Evolutionary conservation across 345 rosid genomes (phyloP).

Genomic region (Sonneratia caseolaris): DNA sequence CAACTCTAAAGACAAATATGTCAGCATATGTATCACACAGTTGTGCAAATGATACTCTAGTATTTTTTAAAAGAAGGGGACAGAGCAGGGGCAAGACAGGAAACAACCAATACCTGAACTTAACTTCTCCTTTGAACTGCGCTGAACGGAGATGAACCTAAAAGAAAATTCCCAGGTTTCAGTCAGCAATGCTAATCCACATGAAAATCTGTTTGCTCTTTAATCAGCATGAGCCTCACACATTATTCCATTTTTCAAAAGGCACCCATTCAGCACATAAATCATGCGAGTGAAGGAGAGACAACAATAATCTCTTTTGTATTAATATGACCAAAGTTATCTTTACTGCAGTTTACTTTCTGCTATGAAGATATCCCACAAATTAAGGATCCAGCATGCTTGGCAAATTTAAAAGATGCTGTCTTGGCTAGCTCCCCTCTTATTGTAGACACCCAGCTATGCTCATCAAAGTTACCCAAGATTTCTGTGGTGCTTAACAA

Average conservation of each 20-base stretch:
- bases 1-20: slow-evolving; percentile 34
- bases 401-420: not conserved
- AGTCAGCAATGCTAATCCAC: slow-evolving; percentile 6
- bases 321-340: not conserved
- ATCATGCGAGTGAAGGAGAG: not conserved
- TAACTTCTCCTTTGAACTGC: slow-evolving; percentile 74
- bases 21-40: not conserved
- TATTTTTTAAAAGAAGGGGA: not conserved
- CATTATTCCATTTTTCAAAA: not conserved
- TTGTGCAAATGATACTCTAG: not conserved
- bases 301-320: not conserved
- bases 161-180: slow-evolving; percentile 12
- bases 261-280: not conserved
- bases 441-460: not conserved
- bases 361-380: not conserved
- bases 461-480: not conserved
- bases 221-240: not conserved
- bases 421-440: not conserved
- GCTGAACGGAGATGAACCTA: slow-evolving; percentile 68
- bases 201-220: not conserved
- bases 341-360: not conserved
- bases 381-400: not conserved
- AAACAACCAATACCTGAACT: slow-evolving; percentile 48
- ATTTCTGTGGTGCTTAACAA: not conserved
- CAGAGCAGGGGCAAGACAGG: not conserved